These are phyloP conservation scores for Orbilia oligospora DNA, from an alignment of 2,329 filamentous ascomycete genomes.

Conservation along the genomic window DNA sequence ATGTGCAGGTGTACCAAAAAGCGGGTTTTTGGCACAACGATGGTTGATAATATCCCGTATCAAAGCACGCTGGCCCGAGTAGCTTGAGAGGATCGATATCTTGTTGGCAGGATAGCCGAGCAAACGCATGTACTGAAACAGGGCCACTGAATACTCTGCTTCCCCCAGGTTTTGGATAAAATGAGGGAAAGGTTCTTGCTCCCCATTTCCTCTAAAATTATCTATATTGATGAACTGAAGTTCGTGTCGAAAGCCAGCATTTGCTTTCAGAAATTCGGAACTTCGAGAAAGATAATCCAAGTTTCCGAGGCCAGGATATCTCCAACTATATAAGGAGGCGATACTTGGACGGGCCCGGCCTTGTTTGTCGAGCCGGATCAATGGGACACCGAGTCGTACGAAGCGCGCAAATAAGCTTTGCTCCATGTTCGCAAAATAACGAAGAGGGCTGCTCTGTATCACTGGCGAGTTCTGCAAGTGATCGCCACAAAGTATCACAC, in stretches of 20 bases:
- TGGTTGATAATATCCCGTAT: slow-evolving; percentile 88
- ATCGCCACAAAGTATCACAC: slow-evolving; percentile 93
- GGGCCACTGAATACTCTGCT: slow-evolving; percentile 94
- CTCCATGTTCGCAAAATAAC: slow-evolving; percentile 94
- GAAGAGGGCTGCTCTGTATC: slow-evolving; percentile 92
- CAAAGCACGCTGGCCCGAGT: slow-evolving; percentile 90
- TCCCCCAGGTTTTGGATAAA: slow-evolving; percentile 98
- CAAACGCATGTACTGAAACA: slow-evolving; percentile 97
- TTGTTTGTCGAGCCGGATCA: slow-evolving; percentile 90
- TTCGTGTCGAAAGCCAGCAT: slow-evolving; percentile 85
- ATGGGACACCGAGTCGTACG: slow-evolving; percentile 91
- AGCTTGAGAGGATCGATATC: slow-evolving; percentile 92
- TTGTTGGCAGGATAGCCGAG: slow-evolving; percentile 87
- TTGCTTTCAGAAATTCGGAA: slow-evolving; percentile 82
- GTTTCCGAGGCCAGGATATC: slow-evolving; percentile 85
- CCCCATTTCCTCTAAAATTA: slow-evolving; percentile 90
- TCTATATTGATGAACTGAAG: slow-evolving; percentile 97
- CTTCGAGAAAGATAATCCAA: slow-evolving; percentile 79
- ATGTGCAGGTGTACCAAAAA: slow-evolving; percentile 90
- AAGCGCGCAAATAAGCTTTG: slow-evolving; percentile 94
- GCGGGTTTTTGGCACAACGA: slow-evolving; percentile 82
- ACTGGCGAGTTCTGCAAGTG: slow-evolving; percentile 97
- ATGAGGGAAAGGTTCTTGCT: slow-evolving; percentile 90
- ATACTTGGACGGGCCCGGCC: slow-evolving; percentile 90
- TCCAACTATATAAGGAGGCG: slow-evolving; percentile 91